Percentiles rank a stretch among this genome's conserved stretches.
Evolutionary conservation across 1,139 yeast genomes (phyloP).

Genomic region (Yamadazyma epiphylla): DNA sequence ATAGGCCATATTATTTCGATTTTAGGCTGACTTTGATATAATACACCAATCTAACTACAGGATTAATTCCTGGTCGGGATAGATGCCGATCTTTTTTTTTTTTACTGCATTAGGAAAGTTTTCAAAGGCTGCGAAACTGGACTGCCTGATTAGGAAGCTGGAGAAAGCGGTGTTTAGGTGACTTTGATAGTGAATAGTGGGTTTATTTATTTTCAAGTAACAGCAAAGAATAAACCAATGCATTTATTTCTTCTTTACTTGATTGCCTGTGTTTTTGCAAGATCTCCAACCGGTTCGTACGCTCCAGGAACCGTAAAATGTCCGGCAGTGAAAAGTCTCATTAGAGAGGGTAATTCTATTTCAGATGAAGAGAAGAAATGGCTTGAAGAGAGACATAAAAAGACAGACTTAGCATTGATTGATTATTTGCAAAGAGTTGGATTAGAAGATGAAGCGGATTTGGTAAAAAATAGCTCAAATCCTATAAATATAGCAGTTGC

Average conservation of each 20-base stretch:
- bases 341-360: conserved; percentile 34
- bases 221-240: background rate
- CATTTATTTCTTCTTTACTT: background rate
- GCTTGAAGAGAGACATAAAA: conserved; percentile 45
- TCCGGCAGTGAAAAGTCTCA: conserved; percentile 33
- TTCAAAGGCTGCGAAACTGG: too few relatives aligned
- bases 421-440: conserved; percentile 57
- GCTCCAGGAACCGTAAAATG: conserved; percentile 64
- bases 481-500: conserved; percentile 64
- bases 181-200: too few relatives aligned
- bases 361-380: conserved; percentile 36
- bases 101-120: too few relatives aligned
- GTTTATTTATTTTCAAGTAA: too few relatives aligned
- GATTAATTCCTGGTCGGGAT: too few relatives aligned
- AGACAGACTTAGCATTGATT: conserved; percentile 50
- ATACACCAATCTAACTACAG: too few relatives aligned
- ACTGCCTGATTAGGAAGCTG: too few relatives aligned
- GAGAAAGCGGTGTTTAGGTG: too few relatives aligned
- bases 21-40: too few relatives aligned
- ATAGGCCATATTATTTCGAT: too few relatives aligned
- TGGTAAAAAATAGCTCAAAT: conserved; percentile 32
- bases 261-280: conserved; percentile 21
- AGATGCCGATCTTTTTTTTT: too few relatives aligned
- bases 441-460: conserved; percentile 52
- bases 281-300: conserved; percentile 59